Evolutionary conservation across 495 filamentous ascomycete species (phyloP).

Genomic region (Pyrenula aspistea): DNA sequence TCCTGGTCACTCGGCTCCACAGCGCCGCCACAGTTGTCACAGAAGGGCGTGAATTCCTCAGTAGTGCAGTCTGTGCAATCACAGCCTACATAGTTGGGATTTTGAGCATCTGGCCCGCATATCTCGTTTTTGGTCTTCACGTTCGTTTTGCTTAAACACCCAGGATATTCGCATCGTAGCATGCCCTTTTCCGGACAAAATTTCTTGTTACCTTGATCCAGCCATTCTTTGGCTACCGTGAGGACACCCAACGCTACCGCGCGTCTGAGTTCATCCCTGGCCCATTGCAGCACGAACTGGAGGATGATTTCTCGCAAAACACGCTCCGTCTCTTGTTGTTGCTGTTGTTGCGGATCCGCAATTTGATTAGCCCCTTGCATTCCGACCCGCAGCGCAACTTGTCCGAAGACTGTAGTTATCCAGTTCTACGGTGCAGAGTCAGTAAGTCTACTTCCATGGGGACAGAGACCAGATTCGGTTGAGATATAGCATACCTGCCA

Average conservation of each 20-base stretch:
- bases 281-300: background rate
- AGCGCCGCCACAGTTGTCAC: background rate
- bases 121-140: background rate
- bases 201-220: background rate
- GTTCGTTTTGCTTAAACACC: background rate
- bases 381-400: background rate
- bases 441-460: background rate
- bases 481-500: background rate
- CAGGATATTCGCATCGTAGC: background rate
- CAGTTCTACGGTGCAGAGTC: background rate
- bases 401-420: background rate
- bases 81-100: background rate
- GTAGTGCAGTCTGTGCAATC: background rate
- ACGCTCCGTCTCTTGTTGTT: background rate
- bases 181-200: background rate
- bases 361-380: too few species aligned
- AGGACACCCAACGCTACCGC: background rate
- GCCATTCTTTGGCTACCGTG: background rate
- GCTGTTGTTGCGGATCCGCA: background rate
- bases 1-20: background rate
- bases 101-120: background rate
- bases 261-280: background rate
- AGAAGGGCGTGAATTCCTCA: background rate
- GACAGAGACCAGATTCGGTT: background rate
- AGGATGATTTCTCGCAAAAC: background rate